These are phyloP conservation scores for Blastobotrys persicus DNA, from an alignment of 1,139 yeast genomes.

Conservation along the genomic window DNA sequence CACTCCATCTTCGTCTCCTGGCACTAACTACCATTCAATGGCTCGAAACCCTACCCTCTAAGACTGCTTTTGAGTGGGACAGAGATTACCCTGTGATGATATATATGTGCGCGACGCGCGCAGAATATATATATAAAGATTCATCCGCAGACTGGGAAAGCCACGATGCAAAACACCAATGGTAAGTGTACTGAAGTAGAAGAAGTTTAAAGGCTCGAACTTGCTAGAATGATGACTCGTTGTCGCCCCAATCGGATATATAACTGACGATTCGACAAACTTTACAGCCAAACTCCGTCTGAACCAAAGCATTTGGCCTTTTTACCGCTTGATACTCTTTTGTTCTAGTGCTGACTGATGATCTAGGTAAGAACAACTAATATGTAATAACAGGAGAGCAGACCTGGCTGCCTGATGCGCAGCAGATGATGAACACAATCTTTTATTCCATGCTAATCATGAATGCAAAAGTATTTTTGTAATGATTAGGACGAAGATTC, in stretches of 20 bases:
- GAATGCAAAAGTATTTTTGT: conserved; percentile 16
- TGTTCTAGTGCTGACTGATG: conserved; percentile 3
- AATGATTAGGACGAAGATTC: conserved; percentile 19
- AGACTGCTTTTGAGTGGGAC: conserved; percentile 6
- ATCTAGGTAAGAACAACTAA: conserved; percentile 9
- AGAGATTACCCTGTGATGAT: not conserved
- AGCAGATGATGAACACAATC: conserved; percentile 16
- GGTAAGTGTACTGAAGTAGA: conserved; percentile 5
- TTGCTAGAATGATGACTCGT: conserved; percentile 45
- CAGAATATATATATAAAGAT: too few species aligned
- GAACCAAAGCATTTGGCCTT: conserved; percentile 38
- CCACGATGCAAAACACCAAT: conserved; percentile 2
- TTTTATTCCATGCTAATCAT: conserved; percentile 34
- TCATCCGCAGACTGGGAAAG: too few species aligned
- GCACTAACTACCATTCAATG: too few species aligned
- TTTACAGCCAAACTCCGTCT: conserved; percentile 42
- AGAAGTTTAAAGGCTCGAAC: not conserved
- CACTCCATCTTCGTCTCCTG: too few species aligned
- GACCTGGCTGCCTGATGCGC: conserved; percentile 13
- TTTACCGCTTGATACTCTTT: conserved; percentile 45
- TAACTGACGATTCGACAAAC: conserved; percentile 55
- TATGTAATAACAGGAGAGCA: conserved; percentile 17
- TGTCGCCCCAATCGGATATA: conserved; percentile 64
- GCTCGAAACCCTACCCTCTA: not conserved
- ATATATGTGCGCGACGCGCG: conserved; percentile 5